Base-by-base conservation (phyloP, 306 rosid species). In the Dryas drummondii region DNA sequence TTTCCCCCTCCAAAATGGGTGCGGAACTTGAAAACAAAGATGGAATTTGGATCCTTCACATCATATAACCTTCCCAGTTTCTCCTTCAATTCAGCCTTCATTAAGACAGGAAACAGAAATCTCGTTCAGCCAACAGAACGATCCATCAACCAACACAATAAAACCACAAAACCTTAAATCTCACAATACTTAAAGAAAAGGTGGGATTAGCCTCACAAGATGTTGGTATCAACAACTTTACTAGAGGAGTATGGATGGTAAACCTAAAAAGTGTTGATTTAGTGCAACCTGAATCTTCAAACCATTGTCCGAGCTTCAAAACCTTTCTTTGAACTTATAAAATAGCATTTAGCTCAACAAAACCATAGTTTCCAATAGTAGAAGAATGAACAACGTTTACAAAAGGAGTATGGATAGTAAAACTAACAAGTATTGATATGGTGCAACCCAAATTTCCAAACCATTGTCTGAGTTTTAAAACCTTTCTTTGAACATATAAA, bases 1-100 rank as follows among this genome's bases (percentile, higher is more conserved):
- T 92, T 92, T 11, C 93, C 97, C 17, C 97, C 97, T 52, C 97
- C 97, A 79, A 92, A 90, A 76, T 90, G 89, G 6, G 97, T 92
- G 46, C 89, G 81, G 82, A 92, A 92, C 76, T 90, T 88, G 86
- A 88, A 92, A 62, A 90, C 96, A 51, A 92, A 92, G 42, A 92
- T 88, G 9, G 91, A 55, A 65, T 90, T 88, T 6, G 91, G 72
- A 77, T 90, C 97, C 84, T 86, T 92, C 62, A 88, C 96, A 0
- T 88, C 96, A 40, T 90, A 88, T 74, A 92, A 79, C 41, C 85
- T 85, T 32, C 84, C 83, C 2, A 90, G 70, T 73, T 92, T 92
- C 82, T 92, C 97, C 93, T 92, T 92, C 37, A 92, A 82, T 75
- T 92, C 97, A 13, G 90, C 88, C 96, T 92, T 59, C 6, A 74